Base-by-base conservation (phyloP, 1,139 yeast genomes). In the Kurtzmaniella quercitrusa region DNA sequence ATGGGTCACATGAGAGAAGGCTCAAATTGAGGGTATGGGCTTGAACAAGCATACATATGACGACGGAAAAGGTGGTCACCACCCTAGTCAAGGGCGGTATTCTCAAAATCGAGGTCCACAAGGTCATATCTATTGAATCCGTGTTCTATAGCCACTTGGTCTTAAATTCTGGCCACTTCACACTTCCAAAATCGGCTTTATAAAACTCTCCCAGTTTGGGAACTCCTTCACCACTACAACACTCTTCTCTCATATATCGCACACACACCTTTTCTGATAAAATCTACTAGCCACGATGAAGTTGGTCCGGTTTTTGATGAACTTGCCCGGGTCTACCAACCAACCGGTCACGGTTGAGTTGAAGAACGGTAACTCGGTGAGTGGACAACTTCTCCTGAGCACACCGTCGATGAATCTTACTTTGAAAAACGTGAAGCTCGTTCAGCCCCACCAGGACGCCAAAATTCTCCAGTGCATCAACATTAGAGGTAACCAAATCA, bases 341-440 rank as follows among this genome's bases (percentile, higher is more conserved):
- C 98, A 91, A 65, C 82, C 91, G 39, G 93, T 93, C 7, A 93
- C 94, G 44, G 88, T 93, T 21, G 98, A 93, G 60, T 72, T 93
- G 57, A 93, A 93, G 63, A 90, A 93, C 62, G 98, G 98, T 27
- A 65, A 62, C 46, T 62, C 72, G 12, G 64, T 71, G 24, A 65
- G 65, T 47, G 79, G 78, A 1, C 73, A 69, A 48, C 56, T 93
- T 37, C 78, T 87, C 38, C 80, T 91, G 6, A 96, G 95, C 38
- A 77, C 95, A 4, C 96, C 97, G 29, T 80, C 87, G 53, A 93
- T 93, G 98, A 93, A 93, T 65, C 82, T 94, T 38, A 82, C 91
- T 5, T 65, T 93, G 52, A 84, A 87, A 53, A 87, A 85, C 52
- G 94, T 89, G 45, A 87, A 85, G 58, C 80, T 85, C 79, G 81